These are phyloP conservation scores for Drosera spatulata DNA, from an alignment of 179 eudicot genomes.

Conservation along the genomic window DNA sequence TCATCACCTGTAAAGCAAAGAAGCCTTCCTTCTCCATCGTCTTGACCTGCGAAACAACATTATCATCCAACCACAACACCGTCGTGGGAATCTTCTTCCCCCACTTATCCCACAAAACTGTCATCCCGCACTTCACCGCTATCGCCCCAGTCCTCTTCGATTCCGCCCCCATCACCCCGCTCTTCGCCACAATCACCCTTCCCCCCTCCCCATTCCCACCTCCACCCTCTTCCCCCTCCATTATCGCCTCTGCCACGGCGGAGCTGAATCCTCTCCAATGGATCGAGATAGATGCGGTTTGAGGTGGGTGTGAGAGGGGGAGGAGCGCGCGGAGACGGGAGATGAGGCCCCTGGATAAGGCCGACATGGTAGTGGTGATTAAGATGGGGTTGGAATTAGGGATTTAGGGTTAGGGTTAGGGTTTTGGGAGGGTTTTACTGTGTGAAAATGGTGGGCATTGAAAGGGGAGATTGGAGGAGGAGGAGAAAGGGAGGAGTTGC, in stretches of 20 bases:
- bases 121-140: conserved; percentile 94
- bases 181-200: conserved; percentile 47
- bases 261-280: conserved; percentile 26
- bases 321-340: conserved; percentile 26
- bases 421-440: no score
- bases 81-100: conserved; percentile 73
- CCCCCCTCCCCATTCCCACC: not conserved
- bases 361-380: conserved; percentile 18
- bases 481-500: no score
- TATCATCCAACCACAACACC: conserved; percentile 80
- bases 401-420: no score
- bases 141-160: conserved; percentile 78
- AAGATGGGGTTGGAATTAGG: no score
- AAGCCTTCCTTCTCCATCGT: conserved; percentile 82
- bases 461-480: no score
- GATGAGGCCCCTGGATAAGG: conserved; percentile 43
- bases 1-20: conserved; percentile 65
- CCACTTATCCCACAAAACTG: conserved; percentile 95
- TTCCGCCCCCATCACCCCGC: conserved; percentile 46
- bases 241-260: conserved; percentile 12
- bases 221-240: conserved; percentile 3
- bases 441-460: no score
- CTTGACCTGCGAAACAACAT: conserved; percentile 84
- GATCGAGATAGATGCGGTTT: conserved; percentile 2
- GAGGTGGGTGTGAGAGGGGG: conserved; percentile 9